Evolutionary conservation across 192 early-diverging fungal species (phyloP).

Genomic region (Podochytrium sp.): DNA sequence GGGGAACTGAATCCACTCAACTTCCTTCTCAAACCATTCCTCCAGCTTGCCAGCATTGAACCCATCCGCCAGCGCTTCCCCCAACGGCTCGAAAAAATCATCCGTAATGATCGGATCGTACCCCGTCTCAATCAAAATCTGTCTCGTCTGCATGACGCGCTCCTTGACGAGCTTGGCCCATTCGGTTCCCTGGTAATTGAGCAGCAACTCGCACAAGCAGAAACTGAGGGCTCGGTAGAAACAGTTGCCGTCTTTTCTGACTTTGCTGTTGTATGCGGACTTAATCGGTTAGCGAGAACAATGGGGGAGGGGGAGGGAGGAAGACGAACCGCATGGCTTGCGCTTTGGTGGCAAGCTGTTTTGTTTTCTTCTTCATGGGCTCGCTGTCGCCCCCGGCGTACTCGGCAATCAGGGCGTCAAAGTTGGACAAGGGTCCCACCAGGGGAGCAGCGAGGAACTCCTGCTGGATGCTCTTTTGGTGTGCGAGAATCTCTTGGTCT

Average conservation of each 20-base stretch:
- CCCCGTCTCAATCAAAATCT: slow-evolving; percentile 30
- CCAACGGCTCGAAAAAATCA: slow-evolving; percentile 55
- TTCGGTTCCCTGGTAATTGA: slow-evolving; percentile 2
- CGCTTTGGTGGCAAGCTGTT: background rate
- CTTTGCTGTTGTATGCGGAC: too few relatives aligned
- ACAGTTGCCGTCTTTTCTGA: slow-evolving; percentile 59
- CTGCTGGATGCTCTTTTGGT: slow-evolving; percentile 42
- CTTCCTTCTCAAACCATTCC: slow-evolving; percentile 43
- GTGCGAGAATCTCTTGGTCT: slow-evolving; percentile 55
- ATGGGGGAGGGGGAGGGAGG: background rate
- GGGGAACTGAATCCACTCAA: background rate
- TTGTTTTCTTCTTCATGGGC: background rate
- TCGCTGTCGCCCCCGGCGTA: background rate
- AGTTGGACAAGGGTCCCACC: slow-evolving; percentile 31
- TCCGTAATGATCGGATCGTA: slow-evolving; percentile 53
- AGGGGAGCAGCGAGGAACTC: slow-evolving; percentile 42
- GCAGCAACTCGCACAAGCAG: slow-evolving; percentile 45
- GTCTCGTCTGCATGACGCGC: slow-evolving; percentile 17
- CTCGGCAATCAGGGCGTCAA: slow-evolving; percentile 37
- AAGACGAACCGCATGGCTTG: background rate
- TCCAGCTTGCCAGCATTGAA: slow-evolving; percentile 26
- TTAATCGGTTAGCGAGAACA: background rate
- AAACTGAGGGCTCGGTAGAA: slow-evolving; percentile 60
- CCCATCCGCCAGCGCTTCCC: slow-evolving; percentile 30
- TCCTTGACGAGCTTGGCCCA: slow-evolving; percentile 33